Percentiles rank a stretch among this genome's conserved stretches.
These are phyloP conservation scores for Amaranthus tricolor DNA, from an alignment of 179 eudicot genomes.

Conservation along the genomic window DNA sequence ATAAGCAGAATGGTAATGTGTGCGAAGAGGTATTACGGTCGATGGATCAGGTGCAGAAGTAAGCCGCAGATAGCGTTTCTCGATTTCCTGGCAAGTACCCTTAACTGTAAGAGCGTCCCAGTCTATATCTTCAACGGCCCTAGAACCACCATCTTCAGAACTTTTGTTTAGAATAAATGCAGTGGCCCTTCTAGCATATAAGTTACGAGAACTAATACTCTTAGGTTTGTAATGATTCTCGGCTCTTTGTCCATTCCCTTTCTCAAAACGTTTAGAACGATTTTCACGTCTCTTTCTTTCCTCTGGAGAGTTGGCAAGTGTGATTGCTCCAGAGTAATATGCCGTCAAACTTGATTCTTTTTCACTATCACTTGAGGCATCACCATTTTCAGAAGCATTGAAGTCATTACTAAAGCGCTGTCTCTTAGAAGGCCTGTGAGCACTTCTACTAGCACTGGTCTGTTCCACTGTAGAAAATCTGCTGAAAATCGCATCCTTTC, in stretches of 20 bases:
- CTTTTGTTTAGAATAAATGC: constrained; percentile 59
- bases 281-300: constrained; percentile 85
- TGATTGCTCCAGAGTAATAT: constrained; percentile 61
- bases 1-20: constrained; percentile 1
- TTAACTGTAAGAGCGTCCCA: constrained; percentile 94
- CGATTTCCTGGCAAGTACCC: constrained; percentile 95
- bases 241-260: constrained; percentile 54
- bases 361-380: constrained; percentile 87
- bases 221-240: constrained; percentile 46
- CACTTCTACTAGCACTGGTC: constrained; percentile 40
- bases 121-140: constrained; percentile 96
- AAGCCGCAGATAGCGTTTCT: constrained; percentile 90
- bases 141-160: constrained; percentile 59
- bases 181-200: constrained; percentile 60
- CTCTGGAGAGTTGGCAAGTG: constrained; percentile 84
- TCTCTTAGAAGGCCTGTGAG: constrained; percentile 63
- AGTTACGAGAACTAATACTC: constrained; percentile 52
- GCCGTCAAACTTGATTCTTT: constrained; percentile 74
- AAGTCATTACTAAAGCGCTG: constrained; percentile 52
- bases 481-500: constrained; percentile 37
- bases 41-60: constrained; percentile 98
- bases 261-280: constrained; percentile 90
- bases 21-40: constrained; percentile 49
- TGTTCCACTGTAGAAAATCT: constrained; percentile 50
- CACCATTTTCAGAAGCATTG: constrained; percentile 54